These are phyloP conservation scores for Neckera pumila DNA, from an alignment of 225 moss, liverwort and hornwort genomes.

Conservation along the genomic window DNA sequence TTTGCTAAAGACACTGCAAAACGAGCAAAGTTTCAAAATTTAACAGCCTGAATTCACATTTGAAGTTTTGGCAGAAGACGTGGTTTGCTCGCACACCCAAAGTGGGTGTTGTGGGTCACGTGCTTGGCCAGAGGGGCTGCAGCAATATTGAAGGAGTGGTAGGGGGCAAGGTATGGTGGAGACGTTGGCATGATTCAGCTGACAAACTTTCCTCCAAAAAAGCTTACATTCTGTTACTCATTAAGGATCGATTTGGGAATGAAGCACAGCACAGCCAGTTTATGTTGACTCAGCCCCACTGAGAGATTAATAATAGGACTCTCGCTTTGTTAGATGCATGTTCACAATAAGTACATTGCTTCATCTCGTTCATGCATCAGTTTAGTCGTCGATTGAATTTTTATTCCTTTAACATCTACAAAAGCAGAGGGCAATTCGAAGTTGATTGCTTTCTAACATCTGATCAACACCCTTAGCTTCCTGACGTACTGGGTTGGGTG, in stretches of 20 bases:
- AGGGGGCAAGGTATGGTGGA: neutral
- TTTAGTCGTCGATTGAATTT: neutral
- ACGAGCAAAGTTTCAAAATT: neutral
- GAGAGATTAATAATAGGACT: neutral
- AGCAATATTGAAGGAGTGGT: neutral
- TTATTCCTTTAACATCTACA: neutral
- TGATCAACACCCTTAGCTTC: neutral
- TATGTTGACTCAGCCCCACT: neutral
- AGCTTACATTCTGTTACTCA: conserved; percentile 4
- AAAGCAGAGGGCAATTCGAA: neutral
- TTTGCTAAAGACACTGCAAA: neutral
- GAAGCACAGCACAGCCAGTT: neutral
- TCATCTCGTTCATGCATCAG: neutral
- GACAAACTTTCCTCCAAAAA: neutral
- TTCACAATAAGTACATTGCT: neutral
- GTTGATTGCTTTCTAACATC: neutral
- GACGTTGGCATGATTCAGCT: neutral
- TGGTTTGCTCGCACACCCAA: neutral
- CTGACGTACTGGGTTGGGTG: neutral
- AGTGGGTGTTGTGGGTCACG: neutral
- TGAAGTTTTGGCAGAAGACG: neutral
- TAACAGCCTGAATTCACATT: neutral
- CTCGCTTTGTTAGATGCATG: neutral
- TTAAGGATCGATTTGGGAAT: neutral
- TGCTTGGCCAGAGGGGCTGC: neutral